Conservation (phyloP, 2,329 filamentous ascomycete species). For the Hysterium pulicare region DNA sequence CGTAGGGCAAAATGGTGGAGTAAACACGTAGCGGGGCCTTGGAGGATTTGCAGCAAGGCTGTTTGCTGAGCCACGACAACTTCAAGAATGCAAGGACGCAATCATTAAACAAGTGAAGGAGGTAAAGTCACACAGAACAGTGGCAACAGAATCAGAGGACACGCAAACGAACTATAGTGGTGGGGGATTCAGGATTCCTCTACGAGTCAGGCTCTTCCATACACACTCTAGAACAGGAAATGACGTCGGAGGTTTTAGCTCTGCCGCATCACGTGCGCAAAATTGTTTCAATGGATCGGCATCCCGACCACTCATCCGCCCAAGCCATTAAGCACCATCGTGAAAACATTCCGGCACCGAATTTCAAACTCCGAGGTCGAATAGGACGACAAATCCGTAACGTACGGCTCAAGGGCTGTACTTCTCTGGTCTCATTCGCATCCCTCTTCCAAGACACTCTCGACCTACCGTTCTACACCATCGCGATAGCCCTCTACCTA, state of each 20-base stretch:
- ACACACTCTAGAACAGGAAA: slow-evolving; percentile 25
- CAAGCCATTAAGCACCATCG: too few species aligned
- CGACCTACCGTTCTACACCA: too few species aligned
- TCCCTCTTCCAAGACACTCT: too few species aligned
- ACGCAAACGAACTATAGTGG: background rate
- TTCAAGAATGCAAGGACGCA: slow-evolving; percentile 2
- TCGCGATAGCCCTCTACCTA: too few species aligned
- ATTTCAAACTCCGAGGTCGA: too few species aligned
- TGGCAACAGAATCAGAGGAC: background rate
- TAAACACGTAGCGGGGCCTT: slow-evolving; percentile 4
- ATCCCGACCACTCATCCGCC: too few species aligned
- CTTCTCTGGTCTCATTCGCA: too few species aligned
- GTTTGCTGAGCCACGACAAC: background rate
- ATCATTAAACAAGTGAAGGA: background rate
- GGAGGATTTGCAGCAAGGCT: background rate
- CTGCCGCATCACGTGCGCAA: too few species aligned
- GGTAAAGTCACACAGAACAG: slow-evolving; percentile 5
- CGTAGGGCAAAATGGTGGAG: background rate
- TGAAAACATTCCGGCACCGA: too few species aligned
- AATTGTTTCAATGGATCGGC: too few species aligned
- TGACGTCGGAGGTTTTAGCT: slow-evolving; percentile 30
- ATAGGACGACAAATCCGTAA: too few species aligned
- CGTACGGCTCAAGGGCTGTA: too few species aligned
- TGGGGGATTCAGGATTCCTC: background rate
- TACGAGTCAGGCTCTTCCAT: slow-evolving; percentile 23